phyloP scores from a whole-genome alignment of 192 early-diverging fungal species.

The Linnemannia exigua region DNA sequence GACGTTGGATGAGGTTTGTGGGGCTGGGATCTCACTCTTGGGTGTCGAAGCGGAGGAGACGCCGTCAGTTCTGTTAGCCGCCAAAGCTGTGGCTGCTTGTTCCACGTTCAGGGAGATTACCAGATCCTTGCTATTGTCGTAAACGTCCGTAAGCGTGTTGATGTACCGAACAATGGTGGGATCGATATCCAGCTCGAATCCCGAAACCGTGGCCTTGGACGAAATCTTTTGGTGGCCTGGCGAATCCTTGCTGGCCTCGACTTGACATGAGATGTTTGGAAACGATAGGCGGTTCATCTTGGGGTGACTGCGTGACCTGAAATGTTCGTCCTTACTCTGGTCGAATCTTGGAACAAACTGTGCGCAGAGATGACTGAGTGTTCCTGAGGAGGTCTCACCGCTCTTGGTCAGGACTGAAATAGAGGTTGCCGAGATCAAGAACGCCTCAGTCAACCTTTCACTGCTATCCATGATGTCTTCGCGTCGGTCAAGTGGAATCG shows the following conservation, averaged over 20 bases:
- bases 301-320: conserved; percentile 64
- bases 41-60: background rate
- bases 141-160: conserved; percentile 74
- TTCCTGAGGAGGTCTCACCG: conserved; percentile 67
- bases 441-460: conserved; percentile 62
- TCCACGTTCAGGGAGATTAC: conserved; percentile 66
- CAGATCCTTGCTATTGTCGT: conserved; percentile 68
- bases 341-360: conserved; percentile 80
- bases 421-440: conserved; percentile 71
- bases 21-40: conserved; percentile 11
- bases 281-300: conserved; percentile 68
- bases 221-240: conserved; percentile 59
- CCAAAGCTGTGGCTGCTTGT: conserved; percentile 28
- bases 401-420: conserved; percentile 73
- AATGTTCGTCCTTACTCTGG: conserved; percentile 70
- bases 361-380: conserved; percentile 69
- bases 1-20: conserved; percentile 27
- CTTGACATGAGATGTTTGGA: conserved; percentile 67
- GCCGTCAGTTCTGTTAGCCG: conserved; percentile 1
- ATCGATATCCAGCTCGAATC: conserved; percentile 82
- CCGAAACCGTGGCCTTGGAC: conserved; percentile 72
- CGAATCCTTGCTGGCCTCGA: conserved; percentile 55
- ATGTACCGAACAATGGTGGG: conserved; percentile 75
- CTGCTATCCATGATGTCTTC: conserved; percentile 58
- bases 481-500: conserved; percentile 70